Evolutionary conservation across 345 rosid species (phyloP), one percentile per base, ranked within the genome.

Genomic region (Leavenworthia alabamica): DNA sequence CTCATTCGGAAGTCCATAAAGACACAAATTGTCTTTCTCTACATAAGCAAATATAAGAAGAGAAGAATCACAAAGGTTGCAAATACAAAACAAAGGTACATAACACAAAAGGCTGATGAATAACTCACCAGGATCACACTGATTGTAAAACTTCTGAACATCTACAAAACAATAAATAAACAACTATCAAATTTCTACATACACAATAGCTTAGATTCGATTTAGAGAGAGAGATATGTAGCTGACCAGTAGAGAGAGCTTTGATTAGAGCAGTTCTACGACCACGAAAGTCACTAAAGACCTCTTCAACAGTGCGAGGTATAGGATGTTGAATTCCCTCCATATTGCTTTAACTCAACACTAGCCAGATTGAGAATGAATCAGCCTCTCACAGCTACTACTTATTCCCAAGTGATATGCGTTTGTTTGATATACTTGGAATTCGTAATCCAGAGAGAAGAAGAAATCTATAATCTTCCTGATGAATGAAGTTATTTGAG

Each of bases 1-100:
- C 77, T 87, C 97, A 65, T 82, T 89, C n/a, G 99, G 99, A 71
- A 87, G 87, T 74, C 95, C 99, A 79, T 87, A 93, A 7, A 89
- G 82, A 71, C 99, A 87, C 73, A 93, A 75, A 40, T 93, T 93
- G 64, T 93, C 99, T 81, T 93, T 93, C 60, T 85, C 99, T 93
- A 79, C 48, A 64, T 55, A 40, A 8, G 47, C 4, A 13, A 48
- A 27, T 46, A 20, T 1, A 6, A 24, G 31, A 12, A 60, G 42
- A 50, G 17, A 17, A 47, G 20, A 54, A 27, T 28, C 9, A 46
- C 39, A 51, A 4, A 24, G 51, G 60, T 7, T 10, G 1, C 56
- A 39, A 27, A 67, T n/a, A n/a, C n/a, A n/a, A n/a, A n/a, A 61
- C n/a, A 8, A 45, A 53, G 51, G 28, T 32, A 41, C 9, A 55